A percentile compares a stretch with the other conserved stretches of the same genome.
Conservation (phyloP, 2,329 filamentous ascomycete genomes). For the Arthrobotrys pseudoclavata region DNA sequence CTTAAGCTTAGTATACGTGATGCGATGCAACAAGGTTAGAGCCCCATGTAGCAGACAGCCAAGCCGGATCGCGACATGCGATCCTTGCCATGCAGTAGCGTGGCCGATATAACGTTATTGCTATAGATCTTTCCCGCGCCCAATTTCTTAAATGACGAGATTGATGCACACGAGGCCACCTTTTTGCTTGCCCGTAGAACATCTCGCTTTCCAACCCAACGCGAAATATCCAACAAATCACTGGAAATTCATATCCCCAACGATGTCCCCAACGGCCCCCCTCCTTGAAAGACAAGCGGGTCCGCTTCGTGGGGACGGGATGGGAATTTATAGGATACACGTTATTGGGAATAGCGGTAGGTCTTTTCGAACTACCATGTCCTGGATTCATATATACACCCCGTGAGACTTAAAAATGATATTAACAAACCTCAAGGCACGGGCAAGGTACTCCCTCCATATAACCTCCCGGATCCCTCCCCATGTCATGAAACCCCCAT, state of each 20-base stretch:
- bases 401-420: not conserved
- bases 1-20: not conserved
- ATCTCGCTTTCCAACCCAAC: slow-evolving; percentile 4
- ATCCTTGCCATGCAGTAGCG: not conserved
- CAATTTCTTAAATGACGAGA: not conserved
- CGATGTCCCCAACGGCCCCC: slow-evolving; percentile 21
- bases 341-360: slow-evolving; percentile 55
- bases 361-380: too few relatives aligned
- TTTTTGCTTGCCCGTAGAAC: too few relatives aligned
- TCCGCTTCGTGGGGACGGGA: slow-evolving; percentile 39
- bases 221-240: slow-evolving; percentile 38
- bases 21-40: not conserved
- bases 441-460: slow-evolving; percentile 33
- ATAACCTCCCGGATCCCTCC: too few relatives aligned
- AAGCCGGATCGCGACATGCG: slow-evolving; percentile 12
- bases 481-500: not conserved
- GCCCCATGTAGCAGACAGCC: not conserved
- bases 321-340: slow-evolving; percentile 47
- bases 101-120: slow-evolving; percentile 22
- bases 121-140: slow-evolving; percentile 15
- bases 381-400: too few relatives aligned
- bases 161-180: too few relatives aligned
- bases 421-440: slow-evolving; percentile 22
- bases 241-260: not conserved
- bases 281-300: slow-evolving; percentile 1